Evolutionary conservation across 2,329 filamentous ascomycete species (phyloP), one percentile per base, ranked within the genome.

Genomic region (Arthrobotrys entomopaga): DNA sequence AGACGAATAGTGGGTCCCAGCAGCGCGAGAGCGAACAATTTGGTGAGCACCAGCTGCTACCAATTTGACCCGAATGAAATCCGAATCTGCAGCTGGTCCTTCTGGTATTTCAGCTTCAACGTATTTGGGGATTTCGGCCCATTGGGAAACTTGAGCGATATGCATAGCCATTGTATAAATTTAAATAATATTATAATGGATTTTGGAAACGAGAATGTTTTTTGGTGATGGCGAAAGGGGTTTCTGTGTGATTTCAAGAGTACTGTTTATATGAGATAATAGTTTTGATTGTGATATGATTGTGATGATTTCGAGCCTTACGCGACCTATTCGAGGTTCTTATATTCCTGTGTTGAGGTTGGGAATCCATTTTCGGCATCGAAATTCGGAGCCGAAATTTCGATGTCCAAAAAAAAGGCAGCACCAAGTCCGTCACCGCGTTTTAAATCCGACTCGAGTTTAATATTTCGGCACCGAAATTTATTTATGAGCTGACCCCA

Each of bases 1-100:
- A 1, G 83, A 82, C 19, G 83, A 83, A 81, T 87, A 88, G 80
- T 88, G 87, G n/a, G 79, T 81, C 0, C 87, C 86, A 0, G 83
- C 76, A 16, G 86, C 86, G 29, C 86, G 84, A 46, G 82, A 81
- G 56, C 84, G 84, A 49, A 88, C 86, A 3, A 88, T 80, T 11
- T 83, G 82, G 78, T 87, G 86, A 13, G 87, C 80, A 26, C 85
- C 86, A 1, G 83, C 78, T 11, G 85, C 85, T 54, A 85, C 77
- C 73, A 88, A 82, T 75, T 83, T 84, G 80, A 88, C 81, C 61
- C 84, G 84, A 49, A 86, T 77, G 67, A 83, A 80, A 26, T 80
- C 79, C 5, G 79, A 77, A 15, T 79, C 72, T 16, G 84, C 82
- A 0, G 81, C 40, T 3, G 82, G 80, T 19, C 48, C 56, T 15